Evolutionary conservation across 208 protist genomes (phyloP), one percentile per base, ranked within the genome.

Genomic region (Leishmania mexicana): DNA sequence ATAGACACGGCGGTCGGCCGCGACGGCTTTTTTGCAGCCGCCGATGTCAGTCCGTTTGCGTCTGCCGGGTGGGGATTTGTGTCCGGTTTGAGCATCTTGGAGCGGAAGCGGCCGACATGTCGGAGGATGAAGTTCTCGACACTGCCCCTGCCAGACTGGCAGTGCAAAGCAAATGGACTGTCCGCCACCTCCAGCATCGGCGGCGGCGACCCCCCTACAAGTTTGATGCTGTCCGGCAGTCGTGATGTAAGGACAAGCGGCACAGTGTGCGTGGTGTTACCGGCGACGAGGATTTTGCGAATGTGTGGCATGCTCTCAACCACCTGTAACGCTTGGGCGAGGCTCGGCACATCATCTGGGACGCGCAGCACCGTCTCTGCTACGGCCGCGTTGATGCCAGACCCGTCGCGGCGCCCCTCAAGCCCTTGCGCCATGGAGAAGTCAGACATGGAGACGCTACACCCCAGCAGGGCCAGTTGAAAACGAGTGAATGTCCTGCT

Each of bases 61-160:
- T 65, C 60, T 7, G 65, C 24, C 8, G 21, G 60, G 42, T 28
- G 47, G 57, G 49, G 31, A 76, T 86, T 86, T 11, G 68, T 42
- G 54, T 57, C 45, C 42, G 71, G 6, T 42, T 83, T 65, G 60
- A 40, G 71, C 76, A 79, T 65, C 67, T 65, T 80, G 35, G 67
- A n/a, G 62, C 79, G 81, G 71, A 62, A 65, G 53, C 81, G 74
- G 70, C 87, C 90, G 40, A 85, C 78, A 70, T 97, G 90, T 49
- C 94, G 92, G 74, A 97, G 89, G 47, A 94, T 86, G 75, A 97
- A 95, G 85, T 97, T 95, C 78, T 93, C 88, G 24, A 97, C 67
- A 45, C 80, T 88, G 28, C 94, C 94, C 21, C 83, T 86, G 51
- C 94, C 94, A 0, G 90, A 94, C 58, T 78, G 62, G 78, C 87